Evolutionary conservation across 2,329 filamentous ascomycete species (phyloP).

Genomic region (Corynespora cassiicola): DNA sequence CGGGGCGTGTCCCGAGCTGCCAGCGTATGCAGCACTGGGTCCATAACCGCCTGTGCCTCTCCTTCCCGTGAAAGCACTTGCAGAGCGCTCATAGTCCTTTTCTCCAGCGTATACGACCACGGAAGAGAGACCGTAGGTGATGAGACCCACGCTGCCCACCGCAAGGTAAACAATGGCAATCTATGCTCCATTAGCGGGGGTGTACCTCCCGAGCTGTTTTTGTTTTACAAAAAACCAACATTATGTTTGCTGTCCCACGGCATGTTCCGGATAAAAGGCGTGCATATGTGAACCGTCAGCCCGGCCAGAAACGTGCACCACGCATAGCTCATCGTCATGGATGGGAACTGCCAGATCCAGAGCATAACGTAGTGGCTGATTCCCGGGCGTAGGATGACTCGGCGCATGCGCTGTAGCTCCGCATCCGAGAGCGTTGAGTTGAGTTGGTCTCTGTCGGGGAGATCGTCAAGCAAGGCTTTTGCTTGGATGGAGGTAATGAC

Average conservation of each 20-base stretch:
- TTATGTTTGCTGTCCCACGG: constrained; percentile 27
- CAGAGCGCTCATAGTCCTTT: constrained; percentile 29
- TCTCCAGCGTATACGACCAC: constrained; percentile 34
- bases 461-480: constrained; percentile 34
- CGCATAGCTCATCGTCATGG: constrained; percentile 36
- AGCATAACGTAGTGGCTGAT: constrained; percentile 34
- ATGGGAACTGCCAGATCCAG: constrained; percentile 38
- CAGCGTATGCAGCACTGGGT: too few species aligned
- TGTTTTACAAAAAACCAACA: constrained; percentile 18
- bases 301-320: constrained; percentile 32
- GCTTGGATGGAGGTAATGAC: constrained; percentile 37
- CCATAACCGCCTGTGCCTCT: too few species aligned
- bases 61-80: too few species aligned
- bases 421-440: constrained; percentile 18
- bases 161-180: constrained; percentile 31
- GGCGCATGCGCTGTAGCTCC: constrained; percentile 25
- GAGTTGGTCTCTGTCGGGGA: constrained; percentile 27
- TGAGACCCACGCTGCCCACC: constrained; percentile 24
- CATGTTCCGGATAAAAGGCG: constrained; percentile 24
- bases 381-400: constrained; percentile 28
- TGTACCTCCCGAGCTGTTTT: too few species aligned
- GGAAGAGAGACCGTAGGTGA: constrained; percentile 29
- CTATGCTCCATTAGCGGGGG: too few species aligned
- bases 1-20: too few species aligned
- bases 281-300: constrained; percentile 35